Percentiles rank a stretch among this genome's conserved stretches.
Evolutionary conservation across 495 filamentous ascomycete genomes (phyloP).

Genomic region (Aspergillus homomorphus): DNA sequence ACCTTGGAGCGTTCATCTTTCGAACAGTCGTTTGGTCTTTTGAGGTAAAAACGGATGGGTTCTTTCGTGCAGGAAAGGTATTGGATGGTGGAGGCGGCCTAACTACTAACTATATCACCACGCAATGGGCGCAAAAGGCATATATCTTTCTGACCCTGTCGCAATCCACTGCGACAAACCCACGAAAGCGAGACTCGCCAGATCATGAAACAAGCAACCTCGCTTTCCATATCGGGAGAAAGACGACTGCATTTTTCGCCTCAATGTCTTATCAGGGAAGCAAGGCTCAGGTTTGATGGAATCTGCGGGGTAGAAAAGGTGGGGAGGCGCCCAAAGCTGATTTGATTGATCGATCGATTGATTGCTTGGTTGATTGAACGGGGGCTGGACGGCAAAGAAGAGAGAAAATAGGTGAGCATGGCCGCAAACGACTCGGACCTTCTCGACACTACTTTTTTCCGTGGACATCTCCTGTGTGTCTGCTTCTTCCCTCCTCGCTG

Average conservation of each 20-base stretch:
- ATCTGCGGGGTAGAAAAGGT: conserved; percentile 6
- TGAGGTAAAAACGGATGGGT: neutral
- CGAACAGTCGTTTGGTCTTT: neutral
- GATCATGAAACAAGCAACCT: neutral
- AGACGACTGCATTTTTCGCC: neutral
- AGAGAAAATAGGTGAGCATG: neutral
- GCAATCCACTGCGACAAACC: neutral
- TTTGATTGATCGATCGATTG: neutral
- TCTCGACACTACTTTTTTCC: neutral
- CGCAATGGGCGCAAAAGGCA: neutral
- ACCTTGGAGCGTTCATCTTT: neutral
- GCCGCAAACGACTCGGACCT: neutral
- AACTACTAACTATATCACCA: neutral
- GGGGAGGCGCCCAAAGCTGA: conserved; percentile 3
- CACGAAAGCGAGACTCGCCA: neutral
- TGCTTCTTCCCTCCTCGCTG: neutral
- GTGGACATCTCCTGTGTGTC: neutral
- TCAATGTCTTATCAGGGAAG: neutral
- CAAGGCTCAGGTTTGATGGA: neutral
- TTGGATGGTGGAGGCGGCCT: neutral
- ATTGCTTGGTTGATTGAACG: neutral
- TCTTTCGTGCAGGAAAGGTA: neutral
- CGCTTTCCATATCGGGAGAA: neutral
- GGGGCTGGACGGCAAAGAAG: neutral
- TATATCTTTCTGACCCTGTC: neutral